These are phyloP conservation scores for Elsinoe ampelina DNA, from an alignment of 2,329 filamentous ascomycete species.

Conservation along the genomic window DNA sequence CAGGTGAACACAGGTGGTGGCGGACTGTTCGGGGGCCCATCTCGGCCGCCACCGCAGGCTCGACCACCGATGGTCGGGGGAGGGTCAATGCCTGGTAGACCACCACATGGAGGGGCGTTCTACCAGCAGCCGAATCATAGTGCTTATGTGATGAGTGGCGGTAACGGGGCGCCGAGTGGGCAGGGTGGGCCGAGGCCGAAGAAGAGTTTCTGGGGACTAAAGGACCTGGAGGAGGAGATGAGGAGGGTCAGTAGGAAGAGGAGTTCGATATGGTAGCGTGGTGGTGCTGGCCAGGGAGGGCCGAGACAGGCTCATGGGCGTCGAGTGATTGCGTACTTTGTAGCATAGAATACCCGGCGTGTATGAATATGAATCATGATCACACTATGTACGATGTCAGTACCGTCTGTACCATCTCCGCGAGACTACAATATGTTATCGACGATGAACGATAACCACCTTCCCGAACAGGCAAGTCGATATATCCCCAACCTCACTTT, in stretches of 20 bases:
- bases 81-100: constrained; percentile 14
- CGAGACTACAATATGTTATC: not conserved
- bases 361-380: not conserved
- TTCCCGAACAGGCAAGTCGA: not conserved
- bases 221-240: constrained; percentile 25
- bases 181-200: constrained; percentile 23
- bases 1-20: constrained; percentile 12
- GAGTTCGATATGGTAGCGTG: constrained; percentile 18
- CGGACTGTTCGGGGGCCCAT: not conserved
- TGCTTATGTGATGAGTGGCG: constrained; percentile 25
- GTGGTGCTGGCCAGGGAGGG: not conserved
- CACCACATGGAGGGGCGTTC: constrained; percentile 15
- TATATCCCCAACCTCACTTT: not conserved
- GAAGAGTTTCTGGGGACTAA: constrained; percentile 30
- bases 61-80: not conserved
- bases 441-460: not conserved
- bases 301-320: not conserved
- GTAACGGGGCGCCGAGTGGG: not conserved
- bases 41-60: not conserved
- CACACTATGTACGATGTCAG: not conserved
- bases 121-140: constrained; percentile 22
- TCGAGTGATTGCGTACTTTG: not conserved
- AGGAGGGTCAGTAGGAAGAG: constrained; percentile 19
- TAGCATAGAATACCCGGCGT: constrained; percentile 4
- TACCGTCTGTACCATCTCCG: not conserved